Evolutionary conservation across 225 moss, liverwort and hornwort genomes (phyloP), one percentile per base, ranked within the genome.

Genomic region (Marchantia paleacea): DNA sequence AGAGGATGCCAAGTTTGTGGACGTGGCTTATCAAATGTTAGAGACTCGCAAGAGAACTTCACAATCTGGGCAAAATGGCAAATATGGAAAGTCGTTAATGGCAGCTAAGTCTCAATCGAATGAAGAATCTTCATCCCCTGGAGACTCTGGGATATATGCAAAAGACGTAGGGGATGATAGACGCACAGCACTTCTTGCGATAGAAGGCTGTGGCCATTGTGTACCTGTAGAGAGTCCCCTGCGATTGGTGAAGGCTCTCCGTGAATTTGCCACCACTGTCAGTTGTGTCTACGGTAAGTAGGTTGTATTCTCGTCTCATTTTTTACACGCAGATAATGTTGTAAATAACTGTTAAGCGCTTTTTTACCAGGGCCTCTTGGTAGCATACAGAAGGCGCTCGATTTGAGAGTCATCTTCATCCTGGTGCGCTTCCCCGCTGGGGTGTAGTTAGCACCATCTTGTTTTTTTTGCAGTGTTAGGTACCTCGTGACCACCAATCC

Each of bases 221-320:
- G 89, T 94, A 52, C 91, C 92, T 47, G 69, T 93, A 26, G 96
- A 97, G 79, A 93, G 87, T 55, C 91, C 96, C 6, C 78, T 91
- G 82, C 83, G 75, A 78, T 77, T 96, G 50, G 81, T 93, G 13
- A 92, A 87, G 22, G 83, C 88, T 6, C 24, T 94, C 52, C 88
- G 88, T 72, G 71, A 70, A 12, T 96, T 96, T 77, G 80, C 51
- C 47, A 30, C 66, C 24, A 63, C 75, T 55, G 52, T 78, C 50
- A 13, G 20, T 4, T 53, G 18, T 24, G 50, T 22, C 15, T 15
- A 7, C 39, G 65, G 20, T 28, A 20, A 76, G 25, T 65, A 57
- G 49, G 52, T 49, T 52, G 24, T 12, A 20, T 70, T 49, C 15
- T 49, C 48, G 49, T 47, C 20, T 70, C n/a, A 51, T 10, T 72